These are phyloP conservation scores for Artemisia tridentata DNA, from an alignment of 129 eudicot species.

Conservation along the genomic window DNA sequence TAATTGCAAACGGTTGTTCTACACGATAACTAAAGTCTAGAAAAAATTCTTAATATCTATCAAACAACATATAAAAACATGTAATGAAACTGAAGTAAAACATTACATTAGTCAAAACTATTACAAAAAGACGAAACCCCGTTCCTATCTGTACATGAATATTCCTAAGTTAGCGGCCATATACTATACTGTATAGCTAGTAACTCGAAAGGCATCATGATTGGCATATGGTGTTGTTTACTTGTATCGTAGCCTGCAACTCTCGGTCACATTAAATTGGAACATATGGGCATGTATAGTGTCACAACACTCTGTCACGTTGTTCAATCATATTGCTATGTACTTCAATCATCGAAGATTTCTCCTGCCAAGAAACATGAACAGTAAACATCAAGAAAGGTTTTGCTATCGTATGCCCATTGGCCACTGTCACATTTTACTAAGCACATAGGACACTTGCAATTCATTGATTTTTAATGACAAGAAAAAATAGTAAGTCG, in stretches of 20 bases:
- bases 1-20: too few species aligned
- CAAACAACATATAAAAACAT: too few species aligned
- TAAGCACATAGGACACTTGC: not conserved
- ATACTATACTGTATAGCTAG: constrained; percentile 7
- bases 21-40: too few species aligned
- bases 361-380: constrained; percentile 46
- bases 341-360: constrained; percentile 48
- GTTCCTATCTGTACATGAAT: constrained; percentile 28
- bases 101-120: too few species aligned
- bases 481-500: not conserved
- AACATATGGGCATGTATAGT: not conserved
- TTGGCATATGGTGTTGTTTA: too few species aligned
- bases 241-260: constrained; percentile 13
- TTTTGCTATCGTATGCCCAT: too few species aligned
- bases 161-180: constrained; percentile 22
- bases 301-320: constrained; percentile 51
- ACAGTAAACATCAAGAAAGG: not conserved
- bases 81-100: too few species aligned
- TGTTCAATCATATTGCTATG: too few species aligned
- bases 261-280: not conserved
- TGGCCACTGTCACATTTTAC: too few species aligned
- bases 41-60: too few species aligned
- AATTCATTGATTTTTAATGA: not conserved
- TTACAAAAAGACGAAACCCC: constrained; percentile 24
- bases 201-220: constrained; percentile 16